Percentiles rank a stretch among this genome's conserved stretches.
Conservation (phyloP, 495 filamentous ascomycete genomes). For the Daldinia loculata region DNA sequence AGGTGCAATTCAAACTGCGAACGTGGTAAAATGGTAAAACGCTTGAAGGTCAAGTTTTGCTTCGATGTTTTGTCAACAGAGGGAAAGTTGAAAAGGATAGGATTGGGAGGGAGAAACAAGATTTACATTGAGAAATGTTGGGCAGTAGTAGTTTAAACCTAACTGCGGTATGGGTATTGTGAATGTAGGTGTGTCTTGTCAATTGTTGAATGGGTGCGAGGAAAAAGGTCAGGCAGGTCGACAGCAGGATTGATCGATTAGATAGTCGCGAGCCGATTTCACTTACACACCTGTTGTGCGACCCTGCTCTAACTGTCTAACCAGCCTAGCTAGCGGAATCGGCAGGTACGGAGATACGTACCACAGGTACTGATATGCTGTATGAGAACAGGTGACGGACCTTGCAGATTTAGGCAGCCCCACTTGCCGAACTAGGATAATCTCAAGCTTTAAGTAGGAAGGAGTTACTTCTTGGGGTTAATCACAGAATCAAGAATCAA, state of each 20-base stretch:
- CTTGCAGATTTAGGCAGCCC: conserved; percentile 17
- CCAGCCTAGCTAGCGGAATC: conserved; percentile 2
- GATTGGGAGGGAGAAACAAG: not conserved
- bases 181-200: not conserved
- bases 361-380: not conserved
- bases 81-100: not conserved
- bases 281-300: conserved; percentile 24
- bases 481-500: no score
- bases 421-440: conserved; percentile 16
- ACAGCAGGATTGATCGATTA: not conserved
- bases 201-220: conserved; percentile 7
- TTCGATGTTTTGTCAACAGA: not conserved
- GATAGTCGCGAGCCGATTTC: conserved; percentile 27
- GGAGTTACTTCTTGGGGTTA: not conserved
- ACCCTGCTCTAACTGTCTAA: conserved; percentile 17
- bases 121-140: not conserved
- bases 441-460: not conserved
- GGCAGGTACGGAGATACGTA: conserved; percentile 7
- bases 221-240: not conserved
- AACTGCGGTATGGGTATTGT: not conserved
- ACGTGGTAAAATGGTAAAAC: not conserved
- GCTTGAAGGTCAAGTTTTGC: conserved; percentile 1
- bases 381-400: conserved; percentile 14
- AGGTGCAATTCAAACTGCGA: not conserved
- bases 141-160: not conserved